Evolutionary conservation across 306 rosid species (phyloP).

Genomic region (Corylus heterophylla): DNA sequence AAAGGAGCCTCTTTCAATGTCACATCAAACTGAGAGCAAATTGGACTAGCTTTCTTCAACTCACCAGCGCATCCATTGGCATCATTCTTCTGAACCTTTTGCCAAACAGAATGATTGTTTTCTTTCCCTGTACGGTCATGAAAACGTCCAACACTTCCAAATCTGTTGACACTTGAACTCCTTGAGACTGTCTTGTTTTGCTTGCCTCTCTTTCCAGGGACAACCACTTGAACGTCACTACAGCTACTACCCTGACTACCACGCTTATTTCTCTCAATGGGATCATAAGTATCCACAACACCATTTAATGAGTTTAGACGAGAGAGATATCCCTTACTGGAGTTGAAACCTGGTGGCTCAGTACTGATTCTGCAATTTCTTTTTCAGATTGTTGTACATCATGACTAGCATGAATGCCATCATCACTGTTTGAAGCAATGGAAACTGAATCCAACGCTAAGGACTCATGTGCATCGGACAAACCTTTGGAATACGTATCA

Average conservation of each 20-base stretch:
- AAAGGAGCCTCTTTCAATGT: conserved; percentile 42
- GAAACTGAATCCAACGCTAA: conserved; percentile 46
- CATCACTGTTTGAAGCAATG: conserved; percentile 44
- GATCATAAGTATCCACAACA: conserved; percentile 27
- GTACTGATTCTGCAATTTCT: conserved; percentile 29
- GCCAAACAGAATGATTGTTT: conserved; percentile 74
- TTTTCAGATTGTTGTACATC: conserved; percentile 36
- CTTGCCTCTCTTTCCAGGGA: conserved; percentile 47
- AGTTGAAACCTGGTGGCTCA: conserved; percentile 24
- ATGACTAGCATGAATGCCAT: conserved; percentile 27
- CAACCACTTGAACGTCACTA: conserved; percentile 25
- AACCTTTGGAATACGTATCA: conserved; percentile 29
- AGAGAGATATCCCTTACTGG: conserved; percentile 34
- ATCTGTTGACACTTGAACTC: conserved; percentile 48
- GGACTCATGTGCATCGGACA: conserved; percentile 28
- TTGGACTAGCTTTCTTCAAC: conserved; percentile 46
- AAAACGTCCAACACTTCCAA: conserved; percentile 38
- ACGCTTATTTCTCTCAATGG: conserved; percentile 36
- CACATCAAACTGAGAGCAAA: conserved; percentile 35
- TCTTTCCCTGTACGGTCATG: conserved; percentile 62
- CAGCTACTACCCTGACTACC: conserved; percentile 35
- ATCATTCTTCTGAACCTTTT: conserved; percentile 69
- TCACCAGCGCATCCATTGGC: conserved; percentile 41
- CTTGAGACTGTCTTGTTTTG: conserved; percentile 44
- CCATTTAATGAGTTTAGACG: conserved; percentile 31